Percentiles rank a stretch among this genome's conserved stretches.
phyloP scores from a whole-genome alignment of 176 grass and related monocot genomes.

The Paspalum notatum region DNA sequence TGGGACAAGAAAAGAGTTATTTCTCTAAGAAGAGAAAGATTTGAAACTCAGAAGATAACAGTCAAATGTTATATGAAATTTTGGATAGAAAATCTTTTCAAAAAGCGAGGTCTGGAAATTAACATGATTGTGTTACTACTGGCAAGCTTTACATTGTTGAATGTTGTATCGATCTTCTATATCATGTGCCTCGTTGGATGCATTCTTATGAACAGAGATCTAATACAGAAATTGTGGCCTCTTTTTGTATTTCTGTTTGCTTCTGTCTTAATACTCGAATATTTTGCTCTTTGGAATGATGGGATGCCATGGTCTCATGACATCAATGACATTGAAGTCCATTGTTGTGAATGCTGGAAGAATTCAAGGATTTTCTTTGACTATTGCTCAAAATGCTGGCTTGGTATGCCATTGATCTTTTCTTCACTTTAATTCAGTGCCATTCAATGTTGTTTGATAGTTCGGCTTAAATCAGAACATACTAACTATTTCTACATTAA shows the following conservation, averaged over 20 bases:
- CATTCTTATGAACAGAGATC: constrained; percentile 89
- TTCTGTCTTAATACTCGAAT: constrained; percentile 79
- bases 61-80: constrained; percentile 84
- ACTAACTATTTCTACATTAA: constrained; percentile 24
- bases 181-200: constrained; percentile 77
- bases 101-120: constrained; percentile 88
- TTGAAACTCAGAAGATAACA: constrained; percentile 87
- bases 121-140: constrained; percentile 94
- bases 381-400: constrained; percentile 91
- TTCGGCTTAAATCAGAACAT: constrained; percentile 23
- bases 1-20: constrained; percentile 85
- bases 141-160: constrained; percentile 93
- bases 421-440: neutral
- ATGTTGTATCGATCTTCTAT: constrained; percentile 89
- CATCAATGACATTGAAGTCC: constrained; percentile 55
- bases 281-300: constrained; percentile 87
- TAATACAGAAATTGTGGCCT: constrained; percentile 87
- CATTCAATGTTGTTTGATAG: constrained; percentile 29
- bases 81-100: constrained; percentile 98
- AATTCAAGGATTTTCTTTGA: constrained; percentile 65
- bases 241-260: constrained; percentile 92
- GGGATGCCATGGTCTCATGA: constrained; percentile 55
- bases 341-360: constrained; percentile 92
- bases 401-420: constrained; percentile 65
- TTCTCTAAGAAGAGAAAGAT: constrained; percentile 81